Percentiles rank a stretch among this genome's conserved stretches.
These are phyloP conservation scores for Pyrus communis DNA, from an alignment of 306 rosid genomes.

Conservation along the genomic window DNA sequence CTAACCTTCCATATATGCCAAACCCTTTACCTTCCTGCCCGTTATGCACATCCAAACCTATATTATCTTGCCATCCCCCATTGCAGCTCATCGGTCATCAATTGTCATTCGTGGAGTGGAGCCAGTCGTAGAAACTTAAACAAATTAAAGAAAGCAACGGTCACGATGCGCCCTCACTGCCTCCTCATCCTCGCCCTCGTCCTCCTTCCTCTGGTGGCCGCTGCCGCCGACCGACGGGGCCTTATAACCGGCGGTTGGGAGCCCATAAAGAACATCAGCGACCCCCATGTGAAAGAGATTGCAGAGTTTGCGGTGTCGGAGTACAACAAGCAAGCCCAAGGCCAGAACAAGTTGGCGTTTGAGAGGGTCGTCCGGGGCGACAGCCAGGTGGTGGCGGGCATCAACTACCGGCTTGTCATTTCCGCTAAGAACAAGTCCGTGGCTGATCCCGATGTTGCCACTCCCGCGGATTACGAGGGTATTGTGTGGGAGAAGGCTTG, in stretches of 20 bases:
- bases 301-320: constrained; percentile 46
- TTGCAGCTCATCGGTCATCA: neutral
- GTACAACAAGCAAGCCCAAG: constrained; percentile 23
- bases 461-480: constrained; percentile 9
- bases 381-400: constrained; percentile 44
- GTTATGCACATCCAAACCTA: too few species aligned
- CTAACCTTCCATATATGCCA: neutral
- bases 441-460: neutral
- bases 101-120: neutral
- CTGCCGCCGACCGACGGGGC: neutral
- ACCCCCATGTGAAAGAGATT: constrained; percentile 38
- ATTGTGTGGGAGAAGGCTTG: constrained; percentile 31
- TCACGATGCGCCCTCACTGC: constrained; percentile 15
- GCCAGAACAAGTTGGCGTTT: constrained; percentile 11
- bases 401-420: constrained; percentile 31
- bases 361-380: constrained; percentile 28
- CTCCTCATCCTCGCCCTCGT: constrained; percentile 11
- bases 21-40: too few species aligned
- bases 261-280: constrained; percentile 32
- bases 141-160: neutral
- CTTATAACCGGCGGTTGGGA: constrained; percentile 25
- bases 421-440: constrained; percentile 8
- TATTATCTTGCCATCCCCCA: neutral
- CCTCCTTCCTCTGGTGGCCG: constrained; percentile 4
- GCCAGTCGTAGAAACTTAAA: neutral